Conservation (phyloP, 768 basidiomycete genomes). For the Cyathus striatus region DNA sequence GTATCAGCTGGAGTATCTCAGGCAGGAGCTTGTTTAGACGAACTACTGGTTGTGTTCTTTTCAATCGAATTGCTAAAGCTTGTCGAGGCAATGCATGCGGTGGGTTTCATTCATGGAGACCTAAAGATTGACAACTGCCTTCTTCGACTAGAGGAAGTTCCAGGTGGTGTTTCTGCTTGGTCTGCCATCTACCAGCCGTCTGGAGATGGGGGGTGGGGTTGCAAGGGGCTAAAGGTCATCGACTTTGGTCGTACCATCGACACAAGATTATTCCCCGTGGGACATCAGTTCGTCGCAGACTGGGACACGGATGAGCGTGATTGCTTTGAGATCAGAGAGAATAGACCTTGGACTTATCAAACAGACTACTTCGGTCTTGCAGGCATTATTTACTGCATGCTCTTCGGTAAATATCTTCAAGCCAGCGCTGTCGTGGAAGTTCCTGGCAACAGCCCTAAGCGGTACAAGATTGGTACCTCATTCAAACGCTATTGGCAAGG, state of each 20-base stretch:
- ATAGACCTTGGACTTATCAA: slow-evolving; percentile 87
- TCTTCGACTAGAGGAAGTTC: slow-evolving; percentile 82
- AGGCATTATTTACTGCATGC: slow-evolving; percentile 90
- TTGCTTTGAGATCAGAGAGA: slow-evolving; percentile 86
- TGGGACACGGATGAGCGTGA: slow-evolving; percentile 90
- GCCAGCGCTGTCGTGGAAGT: slow-evolving; percentile 46
- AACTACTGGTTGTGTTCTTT: slow-evolving; percentile 94
- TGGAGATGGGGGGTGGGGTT: slow-evolving; percentile 80
- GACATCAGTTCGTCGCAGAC: slow-evolving; percentile 79
- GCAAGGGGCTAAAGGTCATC: slow-evolving; percentile 88
- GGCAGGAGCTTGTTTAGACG: slow-evolving; percentile 80
- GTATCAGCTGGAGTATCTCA: slow-evolving; percentile 70
- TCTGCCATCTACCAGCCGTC: slow-evolving; percentile 68
- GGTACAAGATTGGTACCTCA: slow-evolving; percentile 68
- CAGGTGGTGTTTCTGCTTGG: slow-evolving; percentile 67
- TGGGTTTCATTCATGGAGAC: slow-evolving; percentile 94
- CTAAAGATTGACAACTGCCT: slow-evolving; percentile 99
- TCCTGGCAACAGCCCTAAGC: slow-evolving; percentile 24
- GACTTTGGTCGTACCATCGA: slow-evolving; percentile 98
- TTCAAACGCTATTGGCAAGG: slow-evolving; percentile 95
- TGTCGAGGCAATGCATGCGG: slow-evolving; percentile 74
- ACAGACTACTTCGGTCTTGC: slow-evolving; percentile 97
- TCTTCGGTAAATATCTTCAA: slow-evolving; percentile 95
- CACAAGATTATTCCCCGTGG: slow-evolving; percentile 69
- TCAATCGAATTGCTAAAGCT: slow-evolving; percentile 81